Conservation (phyloP, 306 rosid genomes). For the Corylus americana region DNA sequence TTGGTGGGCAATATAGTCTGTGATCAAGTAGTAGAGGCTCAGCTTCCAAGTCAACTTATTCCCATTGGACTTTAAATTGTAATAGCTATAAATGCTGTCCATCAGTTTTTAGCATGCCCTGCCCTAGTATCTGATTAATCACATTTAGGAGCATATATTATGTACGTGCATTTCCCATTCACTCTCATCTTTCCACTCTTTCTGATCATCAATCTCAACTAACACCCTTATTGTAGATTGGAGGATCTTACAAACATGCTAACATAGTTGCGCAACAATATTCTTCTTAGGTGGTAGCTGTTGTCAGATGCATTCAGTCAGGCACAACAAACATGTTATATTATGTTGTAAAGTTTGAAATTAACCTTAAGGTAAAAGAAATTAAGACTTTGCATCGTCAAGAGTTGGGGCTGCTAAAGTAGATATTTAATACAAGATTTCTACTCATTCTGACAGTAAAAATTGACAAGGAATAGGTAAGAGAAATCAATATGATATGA, state of each 20-base stretch:
- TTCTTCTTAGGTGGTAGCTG: neutral
- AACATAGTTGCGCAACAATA: neutral
- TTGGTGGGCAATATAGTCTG: neutral
- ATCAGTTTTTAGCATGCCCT: neutral
- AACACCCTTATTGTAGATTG: neutral
- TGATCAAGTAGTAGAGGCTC: neutral
- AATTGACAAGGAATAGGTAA: neutral
- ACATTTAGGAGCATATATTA: neutral
- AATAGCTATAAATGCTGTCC: neutral
- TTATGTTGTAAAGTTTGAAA: neutral
- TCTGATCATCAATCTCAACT: neutral
- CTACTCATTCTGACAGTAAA: neutral
- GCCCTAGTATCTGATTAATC: neutral
- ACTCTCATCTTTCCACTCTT: neutral
- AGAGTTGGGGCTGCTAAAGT: neutral
- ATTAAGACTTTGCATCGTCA: neutral
- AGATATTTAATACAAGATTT: neutral
- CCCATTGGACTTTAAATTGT: neutral
- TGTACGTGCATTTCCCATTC: neutral
- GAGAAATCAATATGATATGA: neutral
- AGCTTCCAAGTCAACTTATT: neutral
- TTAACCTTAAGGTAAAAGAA: neutral
- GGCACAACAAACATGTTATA: neutral
- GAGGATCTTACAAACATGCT: neutral
- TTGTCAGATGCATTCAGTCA: neutral